phyloP scores from a whole-genome alignment of 345 rosid species.

The Citrus glauca region DNA sequence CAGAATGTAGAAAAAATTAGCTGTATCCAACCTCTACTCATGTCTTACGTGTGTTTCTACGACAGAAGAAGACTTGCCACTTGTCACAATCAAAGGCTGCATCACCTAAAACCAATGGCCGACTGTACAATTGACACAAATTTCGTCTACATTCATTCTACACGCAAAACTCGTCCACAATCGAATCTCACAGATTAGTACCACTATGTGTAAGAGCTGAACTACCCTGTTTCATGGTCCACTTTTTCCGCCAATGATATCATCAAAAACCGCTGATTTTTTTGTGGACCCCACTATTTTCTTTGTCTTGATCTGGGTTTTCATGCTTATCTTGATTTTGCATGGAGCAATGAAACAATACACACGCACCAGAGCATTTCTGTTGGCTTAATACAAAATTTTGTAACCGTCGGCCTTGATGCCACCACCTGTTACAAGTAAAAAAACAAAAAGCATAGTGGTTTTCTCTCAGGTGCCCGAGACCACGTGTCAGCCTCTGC shows the following conservation, averaged over 20 bases:
- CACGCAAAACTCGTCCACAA: not conserved
- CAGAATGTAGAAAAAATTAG: not conserved
- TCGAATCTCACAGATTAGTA: not conserved
- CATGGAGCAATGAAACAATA: not conserved
- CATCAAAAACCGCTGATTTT: not conserved
- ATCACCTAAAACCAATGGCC: not conserved
- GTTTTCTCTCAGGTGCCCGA: conserved; percentile 1
- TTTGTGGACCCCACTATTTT: not conserved
- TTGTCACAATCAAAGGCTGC: not conserved
- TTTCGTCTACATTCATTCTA: not conserved
- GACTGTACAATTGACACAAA: not conserved
- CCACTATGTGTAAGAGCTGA: not conserved
- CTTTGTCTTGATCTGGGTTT: not conserved
- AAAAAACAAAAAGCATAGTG: conserved; percentile 16
- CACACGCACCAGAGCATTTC: not conserved
- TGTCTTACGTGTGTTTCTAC: not conserved
- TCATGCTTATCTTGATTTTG: not conserved
- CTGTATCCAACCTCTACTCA: not conserved
- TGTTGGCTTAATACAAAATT: not conserved
- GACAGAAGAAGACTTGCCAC: not conserved
- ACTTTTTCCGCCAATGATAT: not conserved
- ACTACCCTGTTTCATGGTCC: not conserved
- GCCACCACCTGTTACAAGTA: conserved; percentile 7
- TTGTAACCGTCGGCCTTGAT: conserved; percentile 10
- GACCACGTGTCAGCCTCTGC: conserved; percentile 43